Percentiles rank a stretch among this genome's conserved stretches.
These are phyloP conservation scores for Solanum piurae DNA, from an alignment of 257 asterid genomes.

Conservation along the genomic window DNA sequence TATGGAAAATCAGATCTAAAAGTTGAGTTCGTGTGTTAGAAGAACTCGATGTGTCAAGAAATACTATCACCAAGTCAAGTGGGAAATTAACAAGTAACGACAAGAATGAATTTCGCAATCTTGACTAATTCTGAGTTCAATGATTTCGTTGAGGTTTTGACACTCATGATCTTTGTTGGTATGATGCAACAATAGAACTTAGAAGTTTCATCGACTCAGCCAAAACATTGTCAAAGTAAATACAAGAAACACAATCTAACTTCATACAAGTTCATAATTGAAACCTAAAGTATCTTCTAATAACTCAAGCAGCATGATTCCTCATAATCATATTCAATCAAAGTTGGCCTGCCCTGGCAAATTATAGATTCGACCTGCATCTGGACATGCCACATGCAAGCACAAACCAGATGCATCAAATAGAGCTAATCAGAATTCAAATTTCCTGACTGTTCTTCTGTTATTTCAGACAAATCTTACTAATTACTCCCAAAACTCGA, in stretches of 20 bases:
- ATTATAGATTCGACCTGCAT: not conserved
- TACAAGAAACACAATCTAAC: not conserved
- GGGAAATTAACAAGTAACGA: not conserved
- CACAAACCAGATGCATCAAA: not conserved
- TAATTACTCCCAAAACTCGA: not conserved
- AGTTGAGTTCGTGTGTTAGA: not conserved
- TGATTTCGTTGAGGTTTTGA: not conserved
- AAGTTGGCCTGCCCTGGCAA: not conserved
- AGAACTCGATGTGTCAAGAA: not conserved
- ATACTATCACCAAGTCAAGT: not conserved
- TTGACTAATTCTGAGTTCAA: not conserved
- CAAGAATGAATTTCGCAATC: not conserved
- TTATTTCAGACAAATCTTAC: not conserved
- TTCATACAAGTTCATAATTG: not conserved
- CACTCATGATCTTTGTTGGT: not conserved
- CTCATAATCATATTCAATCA: not conserved
- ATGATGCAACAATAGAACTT: not conserved
- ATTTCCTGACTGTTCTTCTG: not conserved
- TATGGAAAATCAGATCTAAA: not conserved
- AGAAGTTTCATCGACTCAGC: not conserved
- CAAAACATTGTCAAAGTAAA: not conserved
- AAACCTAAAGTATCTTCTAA: not conserved
- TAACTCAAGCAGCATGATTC: not conserved
- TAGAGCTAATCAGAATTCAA: not conserved
- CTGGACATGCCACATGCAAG: not conserved